Base-by-base conservation (phyloP, 208 protist genomes). In the Blechomonas ayalai region DNA sequence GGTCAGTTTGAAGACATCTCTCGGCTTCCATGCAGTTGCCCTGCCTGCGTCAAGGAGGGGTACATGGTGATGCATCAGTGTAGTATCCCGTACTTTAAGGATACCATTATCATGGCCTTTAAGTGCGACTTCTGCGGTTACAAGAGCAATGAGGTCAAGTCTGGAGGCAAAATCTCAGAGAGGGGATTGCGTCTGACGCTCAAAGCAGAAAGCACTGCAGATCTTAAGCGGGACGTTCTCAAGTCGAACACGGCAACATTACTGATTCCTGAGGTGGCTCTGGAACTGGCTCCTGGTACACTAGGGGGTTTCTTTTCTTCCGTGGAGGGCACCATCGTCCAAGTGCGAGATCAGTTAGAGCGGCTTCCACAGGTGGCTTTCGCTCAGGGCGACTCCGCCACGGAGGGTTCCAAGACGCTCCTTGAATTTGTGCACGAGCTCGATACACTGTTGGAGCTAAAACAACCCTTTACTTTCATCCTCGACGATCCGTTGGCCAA, bases 1-100 rank as follows among this genome's bases (percentile, higher is more conserved):
- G 87, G 82, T 7, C 63, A 84, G 10, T 74, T 86, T 47, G 66
- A 74, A 24, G 82, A 82, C 15, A 67, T 90, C 22, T 61, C 64
- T 18, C 52, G 65, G 35, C 69, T 96, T 35, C 64, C 66, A 45
- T 85, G 67, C 26, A 65, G 63, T 26, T 96, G 90, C 64, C 71
- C 73, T n/a, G 79, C 80, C 15, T 96, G 90, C 63, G 46, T 59
- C 16, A 41, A 62, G 34, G 35, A 40, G 8, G 87, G 90, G 15
- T 47, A 69, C 20, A 73, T 92, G 32, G 77, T 76, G 45, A 86
- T 95, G 67, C 65, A 95, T 31, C 52, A 91, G 52, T 75, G 73
- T 29, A 61, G 94, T 25, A 97, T 98, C 34, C 95, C 95, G 3
- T 81, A 95, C 59, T 98, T 98, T 71, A 98, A 97, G 51, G 76